Evolutionary conservation across 345 rosid species (phyloP).

Genomic region (Eucalyptus polybractea): DNA sequence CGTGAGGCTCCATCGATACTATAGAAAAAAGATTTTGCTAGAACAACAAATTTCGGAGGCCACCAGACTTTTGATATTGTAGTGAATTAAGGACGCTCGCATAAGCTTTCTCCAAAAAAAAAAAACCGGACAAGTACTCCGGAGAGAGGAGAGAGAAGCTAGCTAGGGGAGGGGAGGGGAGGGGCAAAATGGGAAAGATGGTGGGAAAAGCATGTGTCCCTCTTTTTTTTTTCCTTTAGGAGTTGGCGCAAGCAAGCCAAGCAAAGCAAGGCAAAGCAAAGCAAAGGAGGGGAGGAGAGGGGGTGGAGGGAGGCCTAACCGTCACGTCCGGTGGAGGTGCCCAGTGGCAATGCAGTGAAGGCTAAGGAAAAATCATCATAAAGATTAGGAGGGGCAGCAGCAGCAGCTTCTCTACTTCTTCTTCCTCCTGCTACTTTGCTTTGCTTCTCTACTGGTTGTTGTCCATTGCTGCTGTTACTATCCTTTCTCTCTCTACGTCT

Average conservation of each 20-base stretch:
- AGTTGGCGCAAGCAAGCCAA: neutral
- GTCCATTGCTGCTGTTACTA: neutral
- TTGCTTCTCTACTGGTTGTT: neutral
- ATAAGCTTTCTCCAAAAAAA: neutral
- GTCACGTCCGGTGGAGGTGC: neutral
- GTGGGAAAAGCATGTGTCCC: neutral
- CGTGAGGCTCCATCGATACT: fast-evolving
- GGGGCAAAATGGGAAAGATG: neutral
- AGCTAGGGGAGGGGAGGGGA: neutral
- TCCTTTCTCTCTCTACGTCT: neutral
- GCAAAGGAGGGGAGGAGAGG: neutral
- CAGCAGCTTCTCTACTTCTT: neutral
- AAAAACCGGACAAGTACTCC: neutral
- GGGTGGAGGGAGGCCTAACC: neutral
- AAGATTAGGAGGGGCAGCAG: too few relatives aligned
- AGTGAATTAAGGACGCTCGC: neutral
- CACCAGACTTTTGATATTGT: too few relatives aligned
- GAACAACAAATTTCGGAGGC: too few relatives aligned
- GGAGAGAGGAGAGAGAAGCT: neutral
- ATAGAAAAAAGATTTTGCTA: too few relatives aligned
- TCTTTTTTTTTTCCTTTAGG: neutral
- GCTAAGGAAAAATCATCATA: neutral
- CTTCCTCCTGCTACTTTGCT: neutral
- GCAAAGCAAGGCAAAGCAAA: neutral
- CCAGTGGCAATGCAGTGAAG: neutral